phyloP scores from a whole-genome alignment of 306 rosid species.

The Medicago truncatula region DNA sequence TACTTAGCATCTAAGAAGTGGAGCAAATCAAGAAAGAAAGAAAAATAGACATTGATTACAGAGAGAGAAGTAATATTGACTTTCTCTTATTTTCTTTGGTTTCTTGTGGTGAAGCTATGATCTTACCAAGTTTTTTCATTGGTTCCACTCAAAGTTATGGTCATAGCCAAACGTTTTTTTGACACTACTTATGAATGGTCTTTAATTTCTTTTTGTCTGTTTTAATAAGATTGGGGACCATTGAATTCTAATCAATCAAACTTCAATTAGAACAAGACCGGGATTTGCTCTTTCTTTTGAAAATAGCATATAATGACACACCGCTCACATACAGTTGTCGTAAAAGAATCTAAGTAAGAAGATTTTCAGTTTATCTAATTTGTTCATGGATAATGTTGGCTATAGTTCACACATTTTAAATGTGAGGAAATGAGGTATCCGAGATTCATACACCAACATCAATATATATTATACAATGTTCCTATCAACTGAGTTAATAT shows the following conservation, averaged over 20 bases:
- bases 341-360: conserved; percentile 19
- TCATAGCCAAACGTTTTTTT: conserved; percentile 4
- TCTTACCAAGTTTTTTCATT: too few species aligned
- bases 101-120: neutral
- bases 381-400: conserved; percentile 23
- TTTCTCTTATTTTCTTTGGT: neutral
- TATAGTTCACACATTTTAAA: too few species aligned
- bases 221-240: conserved; percentile 48
- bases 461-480: too few species aligned
- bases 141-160: conserved; percentile 5
- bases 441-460: too few species aligned
- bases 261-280: conserved; percentile 4
- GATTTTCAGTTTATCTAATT: conserved; percentile 6
- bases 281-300: conserved; percentile 35
- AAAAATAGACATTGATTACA: neutral
- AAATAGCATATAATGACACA: conserved; percentile 44
- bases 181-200: conserved; percentile 2
- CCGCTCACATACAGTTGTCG: neutral
- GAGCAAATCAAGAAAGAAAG: neutral
- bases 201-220: conserved; percentile 22
- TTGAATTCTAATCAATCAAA: conserved; percentile 31
- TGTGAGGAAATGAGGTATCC: too few species aligned
- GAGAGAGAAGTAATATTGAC: neutral
- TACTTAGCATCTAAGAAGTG: neutral
- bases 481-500: too few species aligned